phyloP scores from a whole-genome alignment of 176 grass and related monocot genomes.

The Zizania latifolia region DNA sequence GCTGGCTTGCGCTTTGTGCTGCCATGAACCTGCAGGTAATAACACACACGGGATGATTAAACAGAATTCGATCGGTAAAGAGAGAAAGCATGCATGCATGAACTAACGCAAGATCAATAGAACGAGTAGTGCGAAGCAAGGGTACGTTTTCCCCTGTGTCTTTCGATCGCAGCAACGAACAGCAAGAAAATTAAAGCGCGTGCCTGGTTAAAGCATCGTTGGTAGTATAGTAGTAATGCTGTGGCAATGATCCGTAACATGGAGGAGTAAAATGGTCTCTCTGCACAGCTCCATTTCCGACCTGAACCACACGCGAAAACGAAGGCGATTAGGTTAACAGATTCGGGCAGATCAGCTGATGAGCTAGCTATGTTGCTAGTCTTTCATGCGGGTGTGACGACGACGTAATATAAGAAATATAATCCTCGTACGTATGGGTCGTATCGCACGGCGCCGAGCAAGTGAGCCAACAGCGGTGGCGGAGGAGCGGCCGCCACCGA shows the following conservation, averaged over 20 bases:
- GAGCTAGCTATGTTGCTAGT: too few species aligned
- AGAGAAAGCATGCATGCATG: too few species aligned
- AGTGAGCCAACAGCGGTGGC: background rate
- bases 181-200: too few species aligned
- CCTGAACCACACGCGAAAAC: too few species aligned
- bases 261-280: background rate
- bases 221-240: slow-evolving; percentile 14
- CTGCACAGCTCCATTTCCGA: slow-evolving; percentile 12
- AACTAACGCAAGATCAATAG: background rate
- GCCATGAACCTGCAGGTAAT: slow-evolving; percentile 12
- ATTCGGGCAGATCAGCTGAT: too few species aligned
- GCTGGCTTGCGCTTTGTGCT: background rate
- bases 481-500: background rate
- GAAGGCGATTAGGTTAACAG: too few species aligned
- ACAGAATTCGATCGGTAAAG: background rate
- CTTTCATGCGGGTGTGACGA: background rate
- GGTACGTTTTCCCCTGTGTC: background rate
- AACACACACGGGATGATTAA: background rate
- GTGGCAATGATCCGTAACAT: background rate
- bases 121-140: background rate
- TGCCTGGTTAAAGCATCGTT: slow-evolving; percentile 20
- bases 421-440: background rate
- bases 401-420: background rate
- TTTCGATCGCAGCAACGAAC: background rate
- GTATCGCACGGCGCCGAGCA: background rate